These are phyloP conservation scores for Carex parvula DNA, from an alignment of 176 grass and related monocot species.

Conservation along the genomic window DNA sequence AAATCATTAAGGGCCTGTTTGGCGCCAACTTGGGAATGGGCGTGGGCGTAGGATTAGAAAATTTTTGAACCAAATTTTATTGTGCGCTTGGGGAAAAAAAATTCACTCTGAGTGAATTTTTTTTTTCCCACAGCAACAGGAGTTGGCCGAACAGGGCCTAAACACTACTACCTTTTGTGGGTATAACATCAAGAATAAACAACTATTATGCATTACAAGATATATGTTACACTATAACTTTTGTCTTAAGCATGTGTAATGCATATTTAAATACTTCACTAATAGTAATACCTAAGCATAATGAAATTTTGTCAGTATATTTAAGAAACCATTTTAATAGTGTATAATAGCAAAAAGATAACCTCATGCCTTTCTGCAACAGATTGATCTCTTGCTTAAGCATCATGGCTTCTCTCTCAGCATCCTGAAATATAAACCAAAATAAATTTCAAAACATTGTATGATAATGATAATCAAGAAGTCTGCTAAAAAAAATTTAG, in stretches of 20 bases:
- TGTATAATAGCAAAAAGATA: neutral
- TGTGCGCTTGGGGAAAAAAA: no score
- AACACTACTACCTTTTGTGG: neutral
- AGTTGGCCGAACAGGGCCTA: no score
- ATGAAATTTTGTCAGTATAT: neutral
- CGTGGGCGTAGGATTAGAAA: no score
- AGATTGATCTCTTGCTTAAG: constrained; percentile 79
- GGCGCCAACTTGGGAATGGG: no score
- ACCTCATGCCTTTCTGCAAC: constrained; percentile 81
- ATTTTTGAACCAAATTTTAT: no score
- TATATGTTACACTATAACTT: neutral
- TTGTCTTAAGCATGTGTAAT: neutral
- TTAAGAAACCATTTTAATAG: neutral
- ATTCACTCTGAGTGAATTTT: no score
- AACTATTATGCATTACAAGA: neutral
- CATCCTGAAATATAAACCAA: constrained; percentile 47
- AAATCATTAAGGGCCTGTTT: neutral
- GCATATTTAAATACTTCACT: no score
- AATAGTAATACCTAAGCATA: neutral
- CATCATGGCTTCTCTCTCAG: constrained; percentile 54
- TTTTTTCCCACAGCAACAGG: no score
- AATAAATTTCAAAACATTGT: neutral
- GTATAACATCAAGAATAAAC: neutral
- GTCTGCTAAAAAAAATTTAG: no score
- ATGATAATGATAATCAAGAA: neutral